A percentile compares a stretch with the other conserved stretches of the same genome.
Evolutionary conservation across 75 land plant genomes (phyloP).

Genomic region (Picea sitchensis): DNA sequence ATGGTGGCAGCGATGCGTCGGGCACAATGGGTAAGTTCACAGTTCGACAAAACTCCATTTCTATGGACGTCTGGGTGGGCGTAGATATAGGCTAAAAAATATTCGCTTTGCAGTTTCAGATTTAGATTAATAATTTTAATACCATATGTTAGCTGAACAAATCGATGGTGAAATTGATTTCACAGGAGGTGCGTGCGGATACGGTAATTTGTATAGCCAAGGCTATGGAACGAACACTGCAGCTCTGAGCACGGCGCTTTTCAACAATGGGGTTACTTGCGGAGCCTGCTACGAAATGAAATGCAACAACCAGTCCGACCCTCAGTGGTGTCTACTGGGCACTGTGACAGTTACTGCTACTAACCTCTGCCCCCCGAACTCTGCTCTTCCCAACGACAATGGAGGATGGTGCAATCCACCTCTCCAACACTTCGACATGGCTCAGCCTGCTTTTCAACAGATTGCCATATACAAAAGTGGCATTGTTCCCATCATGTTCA

Average conservation of each 20-base stretch:
- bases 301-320: slow-evolving; percentile 7
- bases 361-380: slow-evolving; percentile 13
- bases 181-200: too few relatives aligned
- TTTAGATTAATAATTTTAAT: too few relatives aligned
- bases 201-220: slow-evolving; percentile 13
- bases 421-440: slow-evolving; percentile 46
- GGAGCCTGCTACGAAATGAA: slow-evolving; percentile 27
- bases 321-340: slow-evolving; percentile 13
- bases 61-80: too few relatives aligned
- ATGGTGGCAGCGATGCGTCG: background rate
- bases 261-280: slow-evolving; percentile 19
- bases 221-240: slow-evolving; percentile 25
- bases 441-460: slow-evolving; percentile 66
- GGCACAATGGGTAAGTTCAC: slow-evolving; percentile 11
- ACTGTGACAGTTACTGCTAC: slow-evolving; percentile 18
- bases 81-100: too few relatives aligned
- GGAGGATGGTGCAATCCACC: slow-evolving; percentile 75
- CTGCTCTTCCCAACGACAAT: slow-evolving; percentile 12
- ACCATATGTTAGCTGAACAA: too few relatives aligned
- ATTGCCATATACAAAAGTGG: slow-evolving; percentile 25
- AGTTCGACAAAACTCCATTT: background rate
- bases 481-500: too few relatives aligned
- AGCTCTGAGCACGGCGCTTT: slow-evolving; percentile 26
- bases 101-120: too few relatives aligned
- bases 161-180: too few relatives aligned